These are phyloP conservation scores for Beauveria medogensis DNA, from an alignment of 2,329 filamentous ascomycete species.

Conservation along the genomic window DNA sequence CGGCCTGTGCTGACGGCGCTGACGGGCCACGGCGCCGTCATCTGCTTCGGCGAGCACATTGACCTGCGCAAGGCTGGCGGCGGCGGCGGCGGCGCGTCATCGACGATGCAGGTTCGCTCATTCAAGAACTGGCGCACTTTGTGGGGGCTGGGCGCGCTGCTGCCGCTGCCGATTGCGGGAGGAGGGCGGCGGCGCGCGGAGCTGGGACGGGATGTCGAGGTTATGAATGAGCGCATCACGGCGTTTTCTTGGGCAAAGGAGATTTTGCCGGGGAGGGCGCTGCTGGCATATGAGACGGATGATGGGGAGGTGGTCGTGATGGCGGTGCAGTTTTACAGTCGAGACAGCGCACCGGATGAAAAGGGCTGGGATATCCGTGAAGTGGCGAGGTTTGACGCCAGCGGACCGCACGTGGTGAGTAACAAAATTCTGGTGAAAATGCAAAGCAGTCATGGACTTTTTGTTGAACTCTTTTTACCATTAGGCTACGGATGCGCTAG, in stretches of 20 bases:
- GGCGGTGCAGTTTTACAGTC: slow-evolving; percentile 33
- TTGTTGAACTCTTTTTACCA: background rate
- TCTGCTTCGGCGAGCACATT: slow-evolving; percentile 42
- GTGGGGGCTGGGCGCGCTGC: slow-evolving; percentile 46
- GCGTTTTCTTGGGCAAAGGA: slow-evolving; percentile 47
- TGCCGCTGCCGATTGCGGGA: slow-evolving; percentile 36
- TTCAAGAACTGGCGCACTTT: slow-evolving; percentile 45
- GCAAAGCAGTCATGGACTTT: background rate
- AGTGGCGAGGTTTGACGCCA: slow-evolving; percentile 38
- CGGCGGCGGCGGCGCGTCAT: slow-evolving; percentile 14
- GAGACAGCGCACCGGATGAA: slow-evolving; percentile 14
- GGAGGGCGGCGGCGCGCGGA: slow-evolving; percentile 8
- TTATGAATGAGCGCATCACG: slow-evolving; percentile 37
- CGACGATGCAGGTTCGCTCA: slow-evolving; percentile 26
- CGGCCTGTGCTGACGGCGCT: slow-evolving; percentile 44
- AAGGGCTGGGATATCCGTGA: slow-evolving; percentile 45
- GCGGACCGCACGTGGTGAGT: slow-evolving; percentile 34
- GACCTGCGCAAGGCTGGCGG: slow-evolving; percentile 19
- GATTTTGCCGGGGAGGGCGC: slow-evolving; percentile 30
- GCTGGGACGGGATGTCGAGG: slow-evolving; percentile 21
- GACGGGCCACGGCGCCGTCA: slow-evolving; percentile 41
- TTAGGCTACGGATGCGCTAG: slow-evolving; percentile 24
- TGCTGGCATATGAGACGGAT: slow-evolving; percentile 47
- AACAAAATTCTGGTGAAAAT: background rate
- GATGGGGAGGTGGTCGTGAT: slow-evolving; percentile 42